Evolutionary conservation across 331 rosid genomes (phyloP).

Genomic region (Telfairia occidentalis): DNA sequence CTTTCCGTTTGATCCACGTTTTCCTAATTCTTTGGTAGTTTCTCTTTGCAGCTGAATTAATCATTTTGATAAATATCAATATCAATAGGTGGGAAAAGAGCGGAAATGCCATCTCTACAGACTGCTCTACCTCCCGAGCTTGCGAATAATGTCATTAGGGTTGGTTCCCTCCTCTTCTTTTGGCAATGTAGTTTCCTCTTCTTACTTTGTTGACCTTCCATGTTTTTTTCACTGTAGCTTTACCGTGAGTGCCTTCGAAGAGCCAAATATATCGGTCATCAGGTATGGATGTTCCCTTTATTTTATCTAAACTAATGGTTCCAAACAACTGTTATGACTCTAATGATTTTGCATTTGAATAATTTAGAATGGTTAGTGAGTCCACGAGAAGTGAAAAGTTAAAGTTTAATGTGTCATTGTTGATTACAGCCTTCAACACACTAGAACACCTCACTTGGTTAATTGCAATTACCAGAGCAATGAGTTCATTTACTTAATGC

Average conservation of each 20-base stretch:
- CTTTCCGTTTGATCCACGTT: not conserved
- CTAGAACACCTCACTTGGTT: not conserved
- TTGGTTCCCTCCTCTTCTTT: constrained; percentile 16
- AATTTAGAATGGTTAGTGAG: not conserved
- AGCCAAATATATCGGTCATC: constrained; percentile 74
- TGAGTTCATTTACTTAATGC: not conserved
- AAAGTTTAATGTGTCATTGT: not conserved
- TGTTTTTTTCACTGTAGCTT: constrained; percentile 30
- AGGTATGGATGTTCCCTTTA: constrained; percentile 28
- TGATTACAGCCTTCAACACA: not conserved
- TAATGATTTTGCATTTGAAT: not conserved
- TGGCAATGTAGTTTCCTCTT: not conserved
- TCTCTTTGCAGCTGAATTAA: not conserved
- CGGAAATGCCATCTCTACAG: constrained; percentile 75
- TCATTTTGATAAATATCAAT: not conserved
- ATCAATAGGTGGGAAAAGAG: not conserved
- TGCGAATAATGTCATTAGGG: constrained; percentile 90
- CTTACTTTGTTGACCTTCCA: not conserved
- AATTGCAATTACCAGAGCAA: not conserved
- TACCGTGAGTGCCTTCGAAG: constrained; percentile 89
- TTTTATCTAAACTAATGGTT: not conserved
- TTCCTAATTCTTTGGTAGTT: not conserved
- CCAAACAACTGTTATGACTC: not conserved
- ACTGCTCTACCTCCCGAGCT: constrained; percentile 87
- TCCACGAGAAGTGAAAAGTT: not conserved